Evolutionary conservation across 2,329 filamentous ascomycete species (phyloP).

Genomic region (Verticillium zaregamsianum): DNA sequence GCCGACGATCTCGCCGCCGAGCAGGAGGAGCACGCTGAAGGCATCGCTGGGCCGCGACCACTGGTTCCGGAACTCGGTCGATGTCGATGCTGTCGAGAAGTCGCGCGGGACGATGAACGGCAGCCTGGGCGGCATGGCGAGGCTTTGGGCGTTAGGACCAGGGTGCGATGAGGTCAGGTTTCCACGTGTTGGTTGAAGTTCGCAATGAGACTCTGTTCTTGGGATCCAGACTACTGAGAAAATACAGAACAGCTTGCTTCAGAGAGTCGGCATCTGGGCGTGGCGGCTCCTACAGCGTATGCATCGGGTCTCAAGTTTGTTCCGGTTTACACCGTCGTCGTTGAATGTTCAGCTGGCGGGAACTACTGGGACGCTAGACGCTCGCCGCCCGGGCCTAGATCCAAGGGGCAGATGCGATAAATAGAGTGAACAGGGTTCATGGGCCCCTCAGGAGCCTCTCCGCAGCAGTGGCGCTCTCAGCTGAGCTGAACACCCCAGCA

Average conservation of each 20-base stretch:
- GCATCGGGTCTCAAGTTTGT: too few species aligned
- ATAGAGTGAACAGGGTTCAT: background rate
- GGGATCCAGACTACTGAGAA: too few species aligned
- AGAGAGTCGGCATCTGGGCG: too few species aligned
- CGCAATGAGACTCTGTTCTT: too few species aligned
- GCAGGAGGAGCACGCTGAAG: conserved; percentile 26
- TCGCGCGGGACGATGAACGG: background rate
- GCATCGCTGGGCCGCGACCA: conserved; percentile 13
- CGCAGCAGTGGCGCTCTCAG: background rate
- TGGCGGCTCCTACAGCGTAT: too few species aligned
- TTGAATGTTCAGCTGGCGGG: background rate
- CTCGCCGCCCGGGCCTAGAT: background rate
- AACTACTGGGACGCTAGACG: background rate
- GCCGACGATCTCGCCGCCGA: conserved; percentile 28
- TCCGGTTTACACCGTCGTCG: too few species aligned
- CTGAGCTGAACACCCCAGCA: background rate
- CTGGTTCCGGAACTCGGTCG: conserved; percentile 2
- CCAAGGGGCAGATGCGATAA: background rate
- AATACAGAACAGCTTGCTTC: too few species aligned
- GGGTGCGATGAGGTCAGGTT: too few species aligned
- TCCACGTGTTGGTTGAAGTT: too few species aligned
- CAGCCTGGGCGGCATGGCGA: background rate
- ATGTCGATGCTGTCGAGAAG: conserved; percentile 1
- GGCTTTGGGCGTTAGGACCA: background rate
- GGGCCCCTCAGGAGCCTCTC: background rate